Evolutionary conservation across 768 basidiomycete species (phyloP).

Genomic region (Lactarius evosmus): DNA sequence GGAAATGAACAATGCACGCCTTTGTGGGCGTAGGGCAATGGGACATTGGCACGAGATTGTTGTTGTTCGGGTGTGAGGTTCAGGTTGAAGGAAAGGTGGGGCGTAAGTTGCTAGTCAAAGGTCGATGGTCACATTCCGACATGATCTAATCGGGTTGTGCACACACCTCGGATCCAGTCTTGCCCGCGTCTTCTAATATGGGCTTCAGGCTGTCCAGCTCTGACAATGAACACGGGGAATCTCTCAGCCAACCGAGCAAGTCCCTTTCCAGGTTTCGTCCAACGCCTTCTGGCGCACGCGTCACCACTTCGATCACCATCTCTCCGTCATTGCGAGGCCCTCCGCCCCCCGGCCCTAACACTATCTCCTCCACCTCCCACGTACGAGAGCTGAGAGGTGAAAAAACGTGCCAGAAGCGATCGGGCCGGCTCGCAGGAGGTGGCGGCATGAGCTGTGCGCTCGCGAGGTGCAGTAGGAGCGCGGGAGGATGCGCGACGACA

Average conservation of each 20-base stretch:
- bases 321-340: constrained; percentile 48
- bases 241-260: constrained; percentile 59
- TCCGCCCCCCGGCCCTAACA: constrained; percentile 54
- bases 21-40: constrained; percentile 87
- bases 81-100: constrained; percentile 84
- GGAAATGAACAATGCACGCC: constrained; percentile 42
- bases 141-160: neutral
- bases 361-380: constrained; percentile 56
- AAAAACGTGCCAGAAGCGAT: constrained; percentile 82
- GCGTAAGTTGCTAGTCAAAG: constrained; percentile 37
- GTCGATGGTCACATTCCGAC: constrained; percentile 6
- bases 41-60: constrained; percentile 73
- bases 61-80: constrained; percentile 79
- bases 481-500: constrained; percentile 65
- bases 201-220: constrained; percentile 51
- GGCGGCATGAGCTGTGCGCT: constrained; percentile 69
- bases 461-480: constrained; percentile 64
- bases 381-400: constrained; percentile 60
- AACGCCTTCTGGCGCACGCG: constrained; percentile 45
- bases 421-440: constrained; percentile 54
- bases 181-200: constrained; percentile 42
- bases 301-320: constrained; percentile 59
- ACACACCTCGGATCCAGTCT: constrained; percentile 27
- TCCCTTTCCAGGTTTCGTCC: constrained; percentile 56
- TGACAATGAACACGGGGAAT: constrained; percentile 45